These are phyloP conservation scores for Skeletonema tropicum DNA, from an alignment of 108 stramenopile genomes.

Conservation along the genomic window DNA sequence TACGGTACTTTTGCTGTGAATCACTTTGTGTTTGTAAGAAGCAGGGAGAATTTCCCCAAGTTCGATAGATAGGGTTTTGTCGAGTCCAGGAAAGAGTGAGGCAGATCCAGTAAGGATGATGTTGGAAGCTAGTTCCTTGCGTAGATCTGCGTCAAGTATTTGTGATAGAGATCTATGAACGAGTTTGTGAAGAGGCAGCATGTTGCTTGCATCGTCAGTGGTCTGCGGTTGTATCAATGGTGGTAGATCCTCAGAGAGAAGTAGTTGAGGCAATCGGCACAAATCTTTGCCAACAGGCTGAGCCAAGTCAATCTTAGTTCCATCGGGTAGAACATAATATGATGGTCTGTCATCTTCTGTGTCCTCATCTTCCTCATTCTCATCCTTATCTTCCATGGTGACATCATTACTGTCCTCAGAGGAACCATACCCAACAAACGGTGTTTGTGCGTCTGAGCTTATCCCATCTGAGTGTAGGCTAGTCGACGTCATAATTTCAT, in stretches of 20 bases:
- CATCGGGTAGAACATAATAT: conserved; percentile 80
- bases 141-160: conserved; percentile 78
- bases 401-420: conserved; percentile 21
- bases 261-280: conserved; percentile 61
- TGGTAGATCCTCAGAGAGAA: conserved; percentile 68
- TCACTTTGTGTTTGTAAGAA: conserved; percentile 71
- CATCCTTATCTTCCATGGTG: conserved; percentile 29
- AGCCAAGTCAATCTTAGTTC: conserved; percentile 61
- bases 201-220: conserved; percentile 31
- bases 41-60: conserved; percentile 55
- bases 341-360: conserved; percentile 8
- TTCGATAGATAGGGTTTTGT: conserved; percentile 73
- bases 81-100: conserved; percentile 70
- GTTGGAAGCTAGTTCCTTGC: conserved; percentile 79
- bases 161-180: conserved; percentile 71
- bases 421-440: conserved; percentile 24
- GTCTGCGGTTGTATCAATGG: conserved; percentile 32
- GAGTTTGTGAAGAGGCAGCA: conserved; percentile 71
- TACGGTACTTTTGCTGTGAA: conserved; percentile 61
- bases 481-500: conserved; percentile 69
- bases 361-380: conserved; percentile 20
- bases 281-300: conserved; percentile 66
- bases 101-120: conserved; percentile 77
- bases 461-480: conserved; percentile 29
- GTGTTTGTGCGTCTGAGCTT: conserved; percentile 4